Evolutionary conservation across 306 rosid species (phyloP).

Genomic region (Gynostemma pentaphyllum): DNA sequence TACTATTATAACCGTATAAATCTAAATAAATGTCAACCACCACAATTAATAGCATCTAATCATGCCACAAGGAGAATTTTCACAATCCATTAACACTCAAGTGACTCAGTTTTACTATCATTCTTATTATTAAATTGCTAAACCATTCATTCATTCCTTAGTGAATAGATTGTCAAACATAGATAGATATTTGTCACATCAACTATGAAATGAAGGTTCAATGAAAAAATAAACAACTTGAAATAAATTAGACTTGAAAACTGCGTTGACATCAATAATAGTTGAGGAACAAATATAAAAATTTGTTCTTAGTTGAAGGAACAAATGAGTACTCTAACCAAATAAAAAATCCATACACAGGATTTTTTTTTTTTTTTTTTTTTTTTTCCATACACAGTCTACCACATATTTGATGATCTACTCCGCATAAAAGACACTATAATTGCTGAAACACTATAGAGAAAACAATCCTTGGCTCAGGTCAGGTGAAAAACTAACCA

Average conservation of each 20-base stretch:
- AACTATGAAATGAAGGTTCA: neutral
- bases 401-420: too few species aligned
- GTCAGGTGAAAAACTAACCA: neutral
- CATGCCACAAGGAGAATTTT: neutral
- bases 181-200: neutral
- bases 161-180: neutral
- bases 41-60: neutral
- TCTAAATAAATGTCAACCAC: neutral
- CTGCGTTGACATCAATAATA: neutral
- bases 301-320: neutral
- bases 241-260: neutral
- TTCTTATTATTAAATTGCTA: neutral
- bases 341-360: slow-evolving; percentile 2
- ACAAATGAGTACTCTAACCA: neutral
- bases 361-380: neutral
- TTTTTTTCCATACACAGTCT: too few species aligned
- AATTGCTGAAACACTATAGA: neutral
- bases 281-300: neutral
- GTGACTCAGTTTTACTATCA: neutral
- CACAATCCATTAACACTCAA: neutral
- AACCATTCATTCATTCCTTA: slow-evolving; percentile 1
- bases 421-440: neutral
- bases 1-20: neutral
- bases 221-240: neutral
- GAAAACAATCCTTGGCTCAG: neutral